Evolutionary conservation across 169 alveolate species (phyloP), one percentile per base, ranked within the genome.

Genomic region (Eimeria brunetti): DNA sequence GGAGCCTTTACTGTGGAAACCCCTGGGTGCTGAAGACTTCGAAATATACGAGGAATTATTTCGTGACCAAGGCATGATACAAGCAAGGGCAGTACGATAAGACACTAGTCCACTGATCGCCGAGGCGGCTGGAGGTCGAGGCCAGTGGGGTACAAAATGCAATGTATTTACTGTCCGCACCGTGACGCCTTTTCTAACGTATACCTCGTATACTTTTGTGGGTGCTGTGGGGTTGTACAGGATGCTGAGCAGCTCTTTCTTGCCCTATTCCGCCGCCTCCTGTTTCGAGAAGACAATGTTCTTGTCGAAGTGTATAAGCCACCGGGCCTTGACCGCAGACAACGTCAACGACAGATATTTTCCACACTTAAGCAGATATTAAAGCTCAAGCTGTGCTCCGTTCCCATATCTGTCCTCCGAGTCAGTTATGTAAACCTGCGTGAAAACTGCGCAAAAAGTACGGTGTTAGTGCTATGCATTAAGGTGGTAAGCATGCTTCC

Each of bases 181-280:
- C 83, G 1, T n/a, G 16, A 44, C 0, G 24, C 6, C 27, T 12
- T 18, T 16, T 73, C 18, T 73, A 38, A 22, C 51, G 2, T 58
- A 36, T 73, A 5, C 53, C 27, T 73, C 22, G n/a, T 38, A 22
- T 53, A n/a, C 41, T 73, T 16, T 38, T 16, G 53, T 53, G 78
- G 27, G 27, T 49, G 69, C 30, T 78, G 62, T 49, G 67, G 64
- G 64, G 20, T 4, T 9, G 64, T 49, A 49, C 88, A 86, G 93
- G 93, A 86, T 49, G 93, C 93, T 41, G 93, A 86, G 51, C 81
- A 86, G 93, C 93, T 86, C 46, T 86, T 86, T 64, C 93, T 86
- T 64, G 93, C 93, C 81, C 93, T 86, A 8, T 86, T 86, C 46
- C 93, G 81, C 44, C 93, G 93, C n/a, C 93, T 86, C 12, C 67